A percentile compares a stretch with the other conserved stretches of the same genome.
phyloP scores from a whole-genome alignment of 2,329 filamentous ascomycete species.

The Aspergillus sp. region DNA sequence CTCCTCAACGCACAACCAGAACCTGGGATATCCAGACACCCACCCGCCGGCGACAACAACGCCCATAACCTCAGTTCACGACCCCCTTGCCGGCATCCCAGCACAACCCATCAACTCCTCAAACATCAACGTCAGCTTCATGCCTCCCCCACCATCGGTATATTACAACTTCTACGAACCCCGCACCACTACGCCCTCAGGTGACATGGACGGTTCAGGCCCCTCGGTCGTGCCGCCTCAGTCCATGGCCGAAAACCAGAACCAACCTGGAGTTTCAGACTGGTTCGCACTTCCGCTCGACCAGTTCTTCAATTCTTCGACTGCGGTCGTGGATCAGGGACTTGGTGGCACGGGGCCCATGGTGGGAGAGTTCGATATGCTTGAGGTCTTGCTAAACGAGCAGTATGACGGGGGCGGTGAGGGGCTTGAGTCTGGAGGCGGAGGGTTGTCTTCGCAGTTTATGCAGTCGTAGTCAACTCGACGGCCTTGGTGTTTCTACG shows the following conservation, averaged over 20 bases:
- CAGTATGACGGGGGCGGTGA: constrained; percentile 37
- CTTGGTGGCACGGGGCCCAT: constrained; percentile 63
- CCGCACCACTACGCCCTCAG: constrained; percentile 32
- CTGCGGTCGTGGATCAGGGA: constrained; percentile 50
- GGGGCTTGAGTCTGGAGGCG: constrained; percentile 13
- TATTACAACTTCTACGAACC: constrained; percentile 47
- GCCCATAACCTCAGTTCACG: constrained; percentile 29
- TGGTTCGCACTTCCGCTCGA: constrained; percentile 64
- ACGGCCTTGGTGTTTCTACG: no score
- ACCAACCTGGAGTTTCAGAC: constrained; percentile 43
- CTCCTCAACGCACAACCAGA: constrained; percentile 7
- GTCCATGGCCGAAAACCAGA: constrained; percentile 11
- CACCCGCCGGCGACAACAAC: constrained; percentile 21
- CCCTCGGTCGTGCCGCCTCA: constrained; percentile 25
- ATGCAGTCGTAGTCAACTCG: constrained; percentile 16
- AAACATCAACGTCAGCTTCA: constrained; percentile 47
- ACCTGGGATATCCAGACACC: constrained; percentile 29
- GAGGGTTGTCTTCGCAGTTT: constrained; percentile 27
- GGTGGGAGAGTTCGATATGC: constrained; percentile 54
- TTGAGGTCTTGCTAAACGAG: constrained; percentile 48
- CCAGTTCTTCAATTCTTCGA: constrained; percentile 54
- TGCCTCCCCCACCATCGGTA: constrained; percentile 48
- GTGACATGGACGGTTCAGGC: constrained; percentile 30
- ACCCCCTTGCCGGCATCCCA: constrained; percentile 45
- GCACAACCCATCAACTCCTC: constrained; percentile 47